Evolutionary conservation across 1,139 yeast genomes (phyloP), one percentile per base, ranked within the genome.

Genomic region (Groenewaldozyma auringiensis): DNA sequence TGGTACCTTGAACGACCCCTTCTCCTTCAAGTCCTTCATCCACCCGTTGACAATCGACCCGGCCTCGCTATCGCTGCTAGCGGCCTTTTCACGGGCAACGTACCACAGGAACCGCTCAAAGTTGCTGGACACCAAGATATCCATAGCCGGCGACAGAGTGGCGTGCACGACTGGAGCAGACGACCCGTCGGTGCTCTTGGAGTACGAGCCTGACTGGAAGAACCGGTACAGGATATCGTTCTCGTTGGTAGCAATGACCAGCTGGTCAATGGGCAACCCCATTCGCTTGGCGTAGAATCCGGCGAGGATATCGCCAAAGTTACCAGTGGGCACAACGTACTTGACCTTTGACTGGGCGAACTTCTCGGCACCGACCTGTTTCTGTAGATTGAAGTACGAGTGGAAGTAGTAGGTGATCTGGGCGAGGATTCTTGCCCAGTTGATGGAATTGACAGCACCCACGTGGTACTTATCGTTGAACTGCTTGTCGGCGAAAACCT

Each of bases 401-500:
- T 84, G 81, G 74, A 87, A 89, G 71, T 92, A 92, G 69, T 92
- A 92, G 13, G 98, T 89, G 68, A 88, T 92, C 70, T 92, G 98
- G 37, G 98, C 96, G 58, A 92, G 75, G 55, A 92, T 92, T 70
- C 98, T 83, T 3, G 98, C 97, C 98, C 98, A 92, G 74, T 92
- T 92, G 65, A 92, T 92, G 43, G 97, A 89, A 70, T 92, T 92
- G 50, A 92, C 96, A 17, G 98, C 98, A 58, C 97, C 98, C 48
- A 92, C 84, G 60, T 89, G 96, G 69, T 88, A 85, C 66, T 81
- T 83, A 56, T 75, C 76, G 67, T 92, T 92, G 72, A 92, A 92
- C 53, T 83, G 87, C 47, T 67, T 71, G 65, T 92, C 98, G 51
- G 92, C 94, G 67, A 92, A 92, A 51, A 92, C 80, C 60, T 83